Base-by-base conservation (phyloP, 1,139 yeast genomes). In the Pneumocystis wakefieldiae region DNA sequence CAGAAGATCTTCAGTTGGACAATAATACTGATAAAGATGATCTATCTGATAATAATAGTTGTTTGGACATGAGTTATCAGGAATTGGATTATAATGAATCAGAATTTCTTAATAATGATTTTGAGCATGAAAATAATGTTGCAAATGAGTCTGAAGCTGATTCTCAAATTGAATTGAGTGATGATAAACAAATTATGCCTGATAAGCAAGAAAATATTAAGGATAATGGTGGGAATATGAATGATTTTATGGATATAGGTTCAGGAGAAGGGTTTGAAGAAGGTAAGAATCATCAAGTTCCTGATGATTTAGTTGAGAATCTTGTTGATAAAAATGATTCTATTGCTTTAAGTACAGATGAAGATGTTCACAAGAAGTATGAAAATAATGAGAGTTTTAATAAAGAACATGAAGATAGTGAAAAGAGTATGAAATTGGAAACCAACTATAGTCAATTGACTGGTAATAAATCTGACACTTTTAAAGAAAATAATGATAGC, bases 1-100 rank as follows among this genome's bases (percentile, higher is more conserved):
- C 96, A 0, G 97, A 91, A 58, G 95, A 90, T 68, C 82, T 91
- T 78, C 83, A 63, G 53, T 57, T 63, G 12, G 66, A 68, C 58
- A 67, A 66, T 14, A 65, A 64, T 15, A 70, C 68, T 15, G 72
- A 71, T 1, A 70, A 70, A 57, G 73, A 70, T 35, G 75, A 72
- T 59, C 73, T 73, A 3, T 73, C 71, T 59, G 70, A 69, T 29
- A 70, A 70, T 62, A 70, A 68, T 38, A 71, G 73, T 60, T 39
- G n/a, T 36, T n/a, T 42, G 61, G 37, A 61, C 32, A 24, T 38
- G 29, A 29, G 59, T 19, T 37, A 62, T 15, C 60, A 38, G 15
- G 42, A 35, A 35, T 64, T 60, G 12, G 61, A 59, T 37, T 28
- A 29, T 14, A 59, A 65, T n/a, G 61, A 67, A 37, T 55, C 57